A percentile compares a stretch with the other conserved stretches of the same genome.
phyloP scores from a whole-genome alignment of 768 basidiomycete genomes.

The Serendipita sp. region DNA sequence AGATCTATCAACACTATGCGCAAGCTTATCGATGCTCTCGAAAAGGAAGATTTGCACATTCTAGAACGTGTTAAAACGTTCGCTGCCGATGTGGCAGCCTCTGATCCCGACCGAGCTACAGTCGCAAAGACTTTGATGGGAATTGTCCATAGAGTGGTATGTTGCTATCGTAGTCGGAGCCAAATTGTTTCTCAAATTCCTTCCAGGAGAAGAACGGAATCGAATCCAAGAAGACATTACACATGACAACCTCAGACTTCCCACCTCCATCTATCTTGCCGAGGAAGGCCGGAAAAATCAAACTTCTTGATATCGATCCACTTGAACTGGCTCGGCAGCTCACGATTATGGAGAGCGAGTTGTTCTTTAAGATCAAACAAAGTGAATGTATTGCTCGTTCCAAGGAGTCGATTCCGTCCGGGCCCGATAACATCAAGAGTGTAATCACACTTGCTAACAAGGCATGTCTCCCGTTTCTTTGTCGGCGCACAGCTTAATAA shows the following conservation, averaged over 20 bases:
- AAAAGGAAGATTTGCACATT: constrained; percentile 71
- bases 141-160: constrained; percentile 64
- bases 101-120: constrained; percentile 38
- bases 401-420: constrained; percentile 49
- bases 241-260: constrained; percentile 33
- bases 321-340: constrained; percentile 84
- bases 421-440: constrained; percentile 66
- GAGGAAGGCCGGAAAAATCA: constrained; percentile 52
- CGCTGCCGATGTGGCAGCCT: constrained; percentile 27
- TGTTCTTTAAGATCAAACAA: constrained; percentile 78
- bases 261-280: constrained; percentile 68
- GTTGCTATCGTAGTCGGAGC: constrained; percentile 18
- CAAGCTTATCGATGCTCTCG: constrained; percentile 74
- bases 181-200: constrained; percentile 4
- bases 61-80: constrained; percentile 74
- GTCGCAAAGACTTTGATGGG: constrained; percentile 61
- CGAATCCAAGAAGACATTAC: constrained; percentile 37
- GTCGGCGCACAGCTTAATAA: constrained; percentile 4
- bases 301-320: constrained; percentile 72
- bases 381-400: constrained; percentile 81
- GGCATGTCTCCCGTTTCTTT: constrained; percentile 27
- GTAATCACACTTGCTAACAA: constrained; percentile 82
- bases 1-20: constrained; percentile 86
- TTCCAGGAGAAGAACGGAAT: constrained; percentile 27
- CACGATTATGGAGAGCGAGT: constrained; percentile 73